Percentiles rank a stretch among this genome's conserved stretches.
Conservation (phyloP, 2,329 filamentous ascomycete species). For the Fusarium nelsonii region DNA sequence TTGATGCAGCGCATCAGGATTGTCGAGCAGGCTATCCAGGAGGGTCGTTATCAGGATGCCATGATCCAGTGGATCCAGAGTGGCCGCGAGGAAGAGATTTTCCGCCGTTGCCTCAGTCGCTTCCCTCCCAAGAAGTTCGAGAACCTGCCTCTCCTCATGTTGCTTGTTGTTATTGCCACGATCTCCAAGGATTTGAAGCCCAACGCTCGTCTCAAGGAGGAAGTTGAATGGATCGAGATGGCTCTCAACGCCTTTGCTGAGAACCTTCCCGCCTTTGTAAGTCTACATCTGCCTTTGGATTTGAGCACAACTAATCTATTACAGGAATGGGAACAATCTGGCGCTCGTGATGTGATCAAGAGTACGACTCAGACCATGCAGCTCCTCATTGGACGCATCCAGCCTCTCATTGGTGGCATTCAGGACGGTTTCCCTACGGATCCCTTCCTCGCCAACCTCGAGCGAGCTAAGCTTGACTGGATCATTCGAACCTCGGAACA, state of each 20-base stretch:
- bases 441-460: constrained; percentile 55
- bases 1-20: constrained; percentile 66
- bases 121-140: constrained; percentile 60
- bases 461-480: constrained; percentile 56
- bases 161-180: constrained; percentile 74
- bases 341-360: constrained; percentile 54
- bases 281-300: constrained; percentile 44
- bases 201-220: constrained; percentile 65
- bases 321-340: constrained; percentile 57
- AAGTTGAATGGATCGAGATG: constrained; percentile 71
- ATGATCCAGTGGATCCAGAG: constrained; percentile 76
- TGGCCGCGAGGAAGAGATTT: constrained; percentile 72
- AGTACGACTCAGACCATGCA: constrained; percentile 57
- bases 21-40: constrained; percentile 72
- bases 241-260: constrained; percentile 67
- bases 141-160: constrained; percentile 69
- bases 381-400: constrained; percentile 53
- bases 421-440: constrained; percentile 56
- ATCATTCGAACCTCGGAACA: constrained; percentile 54
- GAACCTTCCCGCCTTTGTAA: constrained; percentile 63
- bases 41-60: constrained; percentile 71
- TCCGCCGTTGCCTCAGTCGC: constrained; percentile 60
- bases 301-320: constrained; percentile 26
- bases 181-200: constrained; percentile 69
- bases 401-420: constrained; percentile 52